Conservation (phyloP, 2,329 filamentous ascomycete species). For the Xylariaceae sp. region DNA sequence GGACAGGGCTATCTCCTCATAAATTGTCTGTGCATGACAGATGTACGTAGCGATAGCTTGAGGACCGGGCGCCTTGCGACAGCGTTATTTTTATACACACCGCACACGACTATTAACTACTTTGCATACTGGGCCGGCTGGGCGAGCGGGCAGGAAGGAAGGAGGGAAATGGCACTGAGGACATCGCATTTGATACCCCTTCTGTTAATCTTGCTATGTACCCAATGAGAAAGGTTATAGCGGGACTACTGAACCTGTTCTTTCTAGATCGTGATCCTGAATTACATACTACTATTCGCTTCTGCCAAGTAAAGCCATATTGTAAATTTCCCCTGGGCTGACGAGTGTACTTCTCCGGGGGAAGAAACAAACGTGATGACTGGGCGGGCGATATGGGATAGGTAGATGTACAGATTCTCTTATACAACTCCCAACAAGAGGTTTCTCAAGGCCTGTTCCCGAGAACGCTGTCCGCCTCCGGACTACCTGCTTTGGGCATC, state of each 20-base stretch:
- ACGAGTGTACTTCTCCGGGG: too few species aligned
- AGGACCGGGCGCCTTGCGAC: too few species aligned
- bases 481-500: neutral
- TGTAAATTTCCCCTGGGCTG: too few species aligned
- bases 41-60: neutral
- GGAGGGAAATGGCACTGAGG: neutral
- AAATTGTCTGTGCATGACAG: neutral
- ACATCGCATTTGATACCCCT: conserved; percentile 13
- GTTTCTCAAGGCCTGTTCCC: neutral
- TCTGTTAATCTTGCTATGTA: neutral
- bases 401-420: conserved; percentile 11
- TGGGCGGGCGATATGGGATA: neutral
- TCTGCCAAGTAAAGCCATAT: neutral
- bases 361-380: too few species aligned
- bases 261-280: neutral
- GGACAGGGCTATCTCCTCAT: neutral
- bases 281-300: neutral
- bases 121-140: neutral
- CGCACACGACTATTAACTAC: too few species aligned
- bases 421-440: neutral
- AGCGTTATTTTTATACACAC: too few species aligned
- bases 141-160: too few species aligned
- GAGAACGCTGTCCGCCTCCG: neutral
- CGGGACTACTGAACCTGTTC: neutral
- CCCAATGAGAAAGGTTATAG: neutral